Base-by-base conservation (phyloP, 495 filamentous ascomycete genomes). In the Talaromyces trachyspermus region DNA sequence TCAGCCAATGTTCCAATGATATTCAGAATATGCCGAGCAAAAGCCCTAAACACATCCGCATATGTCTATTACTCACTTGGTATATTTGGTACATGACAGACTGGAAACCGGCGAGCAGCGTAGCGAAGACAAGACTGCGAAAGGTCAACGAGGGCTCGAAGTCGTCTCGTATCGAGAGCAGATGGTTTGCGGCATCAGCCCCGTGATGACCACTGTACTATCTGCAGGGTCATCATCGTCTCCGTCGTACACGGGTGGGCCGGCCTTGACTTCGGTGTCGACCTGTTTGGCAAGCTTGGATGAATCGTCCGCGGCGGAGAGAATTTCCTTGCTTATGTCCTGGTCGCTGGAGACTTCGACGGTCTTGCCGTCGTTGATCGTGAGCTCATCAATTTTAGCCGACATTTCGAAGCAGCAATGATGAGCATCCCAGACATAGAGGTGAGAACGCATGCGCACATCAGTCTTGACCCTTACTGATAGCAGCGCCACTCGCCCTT, bases 51-150 rank as follows among this genome's bases (percentile, higher is more conserved):
- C 19, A 25, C 43, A 43, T 48, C 20, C 14, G 26, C 24, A 15
- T 9, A 46, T 19, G 42, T 18, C 9, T 37, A 32, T 2, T 2
- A 45, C 52, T 52, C 48, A 71, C 68, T 11, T 41, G 44, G 51
- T 75, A 75, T 22, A 75, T 72, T 51, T 71, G 65, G 47, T 55
- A 61, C 65, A 77, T 77, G 14, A 71, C 64, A 15, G 71, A 67
- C 42, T 71, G 67, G 53, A 77, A 72, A 19, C 57, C 66, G 0
- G 72, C 57, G 22, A 77, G 63, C 18, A 48, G 45, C 11, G 69
- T 64, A 22, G 69, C 70, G 27, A 77, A 49, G 35, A 75, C 45
- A 5, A 77, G 46, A 23, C 62, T 63, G 1, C 72, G 65, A 49
- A 76, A 73, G 18, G 65, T 76, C 41, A 75, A 50, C 9, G 70